A percentile compares a stretch with the other conserved stretches of the same genome.
These are phyloP conservation scores for Cercis canadensis DNA, from an alignment of 306 rosid genomes.

Conservation along the genomic window DNA sequence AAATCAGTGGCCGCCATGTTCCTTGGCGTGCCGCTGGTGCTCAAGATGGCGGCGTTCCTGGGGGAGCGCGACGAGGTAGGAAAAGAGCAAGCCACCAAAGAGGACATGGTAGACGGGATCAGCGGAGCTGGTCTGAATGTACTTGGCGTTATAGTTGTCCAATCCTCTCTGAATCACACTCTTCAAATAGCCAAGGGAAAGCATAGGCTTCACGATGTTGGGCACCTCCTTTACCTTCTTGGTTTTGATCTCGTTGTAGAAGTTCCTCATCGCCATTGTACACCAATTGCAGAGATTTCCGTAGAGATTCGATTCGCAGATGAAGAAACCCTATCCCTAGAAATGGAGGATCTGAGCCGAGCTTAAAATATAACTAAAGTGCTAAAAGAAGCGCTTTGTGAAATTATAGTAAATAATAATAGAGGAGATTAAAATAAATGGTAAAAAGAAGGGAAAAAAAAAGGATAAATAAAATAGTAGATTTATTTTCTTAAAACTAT, in stretches of 20 bases:
- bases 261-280: constrained; percentile 67
- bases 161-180: constrained; percentile 48
- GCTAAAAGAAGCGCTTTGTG: too few relatives aligned
- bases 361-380: too few relatives aligned
- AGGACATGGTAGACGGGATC: constrained; percentile 68
- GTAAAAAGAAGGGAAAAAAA: too few relatives aligned
- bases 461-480: too few relatives aligned
- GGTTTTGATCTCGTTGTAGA: constrained; percentile 76
- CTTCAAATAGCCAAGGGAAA: constrained; percentile 59
- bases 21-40: constrained; percentile 69
- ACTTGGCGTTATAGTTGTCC: constrained; percentile 77
- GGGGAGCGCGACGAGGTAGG: constrained; percentile 79
- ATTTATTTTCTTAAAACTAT: too few relatives aligned
- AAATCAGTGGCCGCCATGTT: constrained; percentile 61
- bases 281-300: not conserved
- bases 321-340: constrained; percentile 41
- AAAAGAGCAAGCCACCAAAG: constrained; percentile 79
- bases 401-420: too few relatives aligned
- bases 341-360: not conserved
- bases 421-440: too few relatives aligned
- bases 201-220: constrained; percentile 62
- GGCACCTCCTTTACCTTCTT: constrained; percentile 71
- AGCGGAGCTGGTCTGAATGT: constrained; percentile 69
- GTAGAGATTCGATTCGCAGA: not conserved
- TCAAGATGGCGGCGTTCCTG: constrained; percentile 84